Evolutionary conservation across 1,284 basidiomycete species (phyloP).

Genomic region (Cryptococcus hybrid): DNA sequence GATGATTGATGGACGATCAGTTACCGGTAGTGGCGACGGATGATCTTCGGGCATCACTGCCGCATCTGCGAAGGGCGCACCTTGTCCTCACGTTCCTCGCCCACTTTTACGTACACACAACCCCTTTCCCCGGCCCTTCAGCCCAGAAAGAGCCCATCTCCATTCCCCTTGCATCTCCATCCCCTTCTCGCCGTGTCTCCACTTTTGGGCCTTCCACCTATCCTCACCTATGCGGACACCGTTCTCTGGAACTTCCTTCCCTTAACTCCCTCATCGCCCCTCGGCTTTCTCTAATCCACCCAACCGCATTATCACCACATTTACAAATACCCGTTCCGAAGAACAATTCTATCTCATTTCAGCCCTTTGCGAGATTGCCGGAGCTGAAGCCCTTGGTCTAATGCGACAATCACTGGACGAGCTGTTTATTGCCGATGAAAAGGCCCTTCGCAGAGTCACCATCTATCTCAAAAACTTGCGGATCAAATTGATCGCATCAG

Average conservation of each 20-base stretch:
- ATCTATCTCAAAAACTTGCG: slow-evolving; percentile 67
- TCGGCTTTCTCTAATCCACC: slow-evolving; percentile 55
- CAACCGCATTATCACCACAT: slow-evolving; percentile 60
- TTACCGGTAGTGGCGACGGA: slow-evolving; percentile 62
- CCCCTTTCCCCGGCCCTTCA: slow-evolving; percentile 26
- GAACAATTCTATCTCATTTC: slow-evolving; percentile 86
- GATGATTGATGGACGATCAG: slow-evolving; percentile 45
- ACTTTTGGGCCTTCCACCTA: slow-evolving; percentile 78
- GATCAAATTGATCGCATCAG: slow-evolving; percentile 66
- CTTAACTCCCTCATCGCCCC: slow-evolving; percentile 58
- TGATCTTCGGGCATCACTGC: slow-evolving; percentile 60
- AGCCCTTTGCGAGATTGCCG: slow-evolving; percentile 86
- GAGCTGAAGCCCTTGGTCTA: slow-evolving; percentile 76
- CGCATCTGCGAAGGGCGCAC: slow-evolving; percentile 75
- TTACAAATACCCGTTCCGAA: slow-evolving; percentile 82
- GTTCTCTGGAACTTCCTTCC: slow-evolving; percentile 82
- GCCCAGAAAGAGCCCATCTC: slow-evolving; percentile 33
- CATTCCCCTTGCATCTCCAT: slow-evolving; percentile 46
- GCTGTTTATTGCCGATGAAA: slow-evolving; percentile 78
- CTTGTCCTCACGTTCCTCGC: slow-evolving; percentile 79
- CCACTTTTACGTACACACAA: slow-evolving; percentile 80
- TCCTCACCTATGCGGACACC: slow-evolving; percentile 90
- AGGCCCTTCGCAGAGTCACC: slow-evolving; percentile 71
- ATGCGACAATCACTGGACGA: slow-evolving; percentile 92
- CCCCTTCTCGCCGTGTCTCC: slow-evolving; percentile 71